Base-by-base conservation (phyloP, 2,329 filamentous ascomycete species). In the Blastomyces percursus region DNA sequence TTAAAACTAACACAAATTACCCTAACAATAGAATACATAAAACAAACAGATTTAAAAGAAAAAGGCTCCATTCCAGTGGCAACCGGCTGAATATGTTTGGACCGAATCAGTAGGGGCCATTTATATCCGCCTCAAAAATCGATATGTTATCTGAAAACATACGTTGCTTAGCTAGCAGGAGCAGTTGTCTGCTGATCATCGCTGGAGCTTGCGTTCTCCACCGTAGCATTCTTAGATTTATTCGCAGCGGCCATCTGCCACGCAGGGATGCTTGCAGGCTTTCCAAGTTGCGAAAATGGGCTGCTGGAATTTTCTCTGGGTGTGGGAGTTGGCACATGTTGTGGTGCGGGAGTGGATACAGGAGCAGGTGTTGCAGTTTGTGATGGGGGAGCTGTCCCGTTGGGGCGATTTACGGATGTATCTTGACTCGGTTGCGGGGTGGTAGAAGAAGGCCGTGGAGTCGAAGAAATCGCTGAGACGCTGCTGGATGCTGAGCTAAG, bases 191-290 rank as follows among this genome's bases (percentile, higher is more conserved):
- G 63, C 64, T 75, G 70, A 59, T 64, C 65, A 56, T 63, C 63
- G 7, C 63, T 67, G 35, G 70, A 50, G 61, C 63, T 67, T 40
- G 70, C 62, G 21, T 68, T 55, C 61, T 69, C 55, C 63, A 64
- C 58, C 62, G 73, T 69, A 4, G 69, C 67, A 62, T 66, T 69
- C 69, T 76, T 77, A 42, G 73, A 71, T 62, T 73, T 84, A 69
- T 82, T 85, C 40, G 84, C 80, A 71, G 86, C 85, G 57, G 87
- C 86, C 81, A 90, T 83, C 76, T 92, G 89, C 89, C 89, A 92
- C 4, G 88, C 84, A 4, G 89, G 89, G 67, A 92, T 92, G 12
- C 87, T 85, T 12, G 88, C 87, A 46, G 81, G 74, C 65, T 79
- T 77, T 62, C 81, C 77, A 64, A 81, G 71, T 32, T 75, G 73